phyloP scores from a whole-genome alignment of 139 green algal genomes.

The Volvox africanus region DNA sequence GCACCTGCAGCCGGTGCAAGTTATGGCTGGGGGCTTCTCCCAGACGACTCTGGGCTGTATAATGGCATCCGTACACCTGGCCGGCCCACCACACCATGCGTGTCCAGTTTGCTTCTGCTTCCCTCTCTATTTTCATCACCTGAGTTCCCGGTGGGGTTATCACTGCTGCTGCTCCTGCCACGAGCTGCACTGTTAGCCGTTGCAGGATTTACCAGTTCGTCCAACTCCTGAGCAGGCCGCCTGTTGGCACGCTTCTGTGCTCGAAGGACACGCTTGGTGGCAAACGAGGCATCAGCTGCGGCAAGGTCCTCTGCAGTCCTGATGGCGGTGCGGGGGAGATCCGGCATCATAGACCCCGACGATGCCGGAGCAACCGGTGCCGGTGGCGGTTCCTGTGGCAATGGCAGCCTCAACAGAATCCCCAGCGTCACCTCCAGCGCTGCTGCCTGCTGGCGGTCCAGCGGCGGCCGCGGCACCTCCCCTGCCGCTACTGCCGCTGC shows the following conservation, averaged over 20 bases:
- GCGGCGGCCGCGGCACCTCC: background rate
- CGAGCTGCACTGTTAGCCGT: background rate
- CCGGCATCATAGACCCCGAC: background rate
- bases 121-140: background rate
- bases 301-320: background rate
- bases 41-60: background rate
- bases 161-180: background rate
- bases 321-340: background rate
- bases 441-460: background rate
- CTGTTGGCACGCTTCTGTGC: background rate
- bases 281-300: background rate
- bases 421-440: slow-evolving; percentile 10
- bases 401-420: background rate
- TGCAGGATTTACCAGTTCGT: background rate
- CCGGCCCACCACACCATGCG: background rate
- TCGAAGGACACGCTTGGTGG: background rate
- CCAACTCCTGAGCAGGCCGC: background rate
- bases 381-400: background rate
- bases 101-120: background rate
- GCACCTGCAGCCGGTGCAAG: background rate
- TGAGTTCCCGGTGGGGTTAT: background rate
- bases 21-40: background rate
- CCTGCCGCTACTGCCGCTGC: background rate
- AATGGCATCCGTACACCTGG: background rate
- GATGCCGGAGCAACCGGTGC: background rate